Conservation (phyloP, 2,329 filamentous ascomycete genomes). For the Capronia epimyces region DNA sequence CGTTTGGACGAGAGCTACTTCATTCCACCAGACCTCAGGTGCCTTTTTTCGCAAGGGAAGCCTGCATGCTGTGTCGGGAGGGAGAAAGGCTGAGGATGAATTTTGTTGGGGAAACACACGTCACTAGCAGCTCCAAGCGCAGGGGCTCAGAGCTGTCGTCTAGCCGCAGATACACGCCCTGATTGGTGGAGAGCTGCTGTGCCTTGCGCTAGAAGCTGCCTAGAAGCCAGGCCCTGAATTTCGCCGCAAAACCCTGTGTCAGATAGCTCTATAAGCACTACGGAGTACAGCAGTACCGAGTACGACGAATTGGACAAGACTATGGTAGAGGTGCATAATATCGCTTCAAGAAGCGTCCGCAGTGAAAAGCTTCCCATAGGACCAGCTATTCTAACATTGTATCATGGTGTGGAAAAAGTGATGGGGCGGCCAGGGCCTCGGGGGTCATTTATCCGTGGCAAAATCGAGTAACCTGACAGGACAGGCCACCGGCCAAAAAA, state of each 20-base stretch:
- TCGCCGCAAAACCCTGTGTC: background rate
- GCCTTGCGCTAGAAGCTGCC: slow-evolving; percentile 19
- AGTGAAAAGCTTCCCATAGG: no score
- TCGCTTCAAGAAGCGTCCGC: no score
- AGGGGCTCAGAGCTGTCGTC: background rate
- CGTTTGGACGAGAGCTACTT: background rate
- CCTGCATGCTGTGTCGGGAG: background rate
- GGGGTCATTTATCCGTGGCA: background rate
- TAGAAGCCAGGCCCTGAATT: slow-evolving; percentile 11
- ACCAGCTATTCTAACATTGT: no score
- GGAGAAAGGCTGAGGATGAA: slow-evolving; percentile 7
- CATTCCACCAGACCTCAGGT: background rate
- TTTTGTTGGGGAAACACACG: slow-evolving; percentile 23
- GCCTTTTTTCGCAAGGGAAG: background rate
- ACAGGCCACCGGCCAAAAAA: background rate
- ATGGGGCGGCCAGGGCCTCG: background rate
- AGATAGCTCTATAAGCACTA: no score
- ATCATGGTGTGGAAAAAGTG: background rate
- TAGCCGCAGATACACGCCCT: background rate
- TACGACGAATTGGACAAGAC: no score
- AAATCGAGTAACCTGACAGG: background rate
- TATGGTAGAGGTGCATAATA: no score
- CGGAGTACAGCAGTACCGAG: no score
- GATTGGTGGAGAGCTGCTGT: slow-evolving; percentile 5
- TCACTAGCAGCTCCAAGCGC: slow-evolving; percentile 7